phyloP scores from a whole-genome alignment of 257 asterid species.

The Solanum phureja region DNA sequence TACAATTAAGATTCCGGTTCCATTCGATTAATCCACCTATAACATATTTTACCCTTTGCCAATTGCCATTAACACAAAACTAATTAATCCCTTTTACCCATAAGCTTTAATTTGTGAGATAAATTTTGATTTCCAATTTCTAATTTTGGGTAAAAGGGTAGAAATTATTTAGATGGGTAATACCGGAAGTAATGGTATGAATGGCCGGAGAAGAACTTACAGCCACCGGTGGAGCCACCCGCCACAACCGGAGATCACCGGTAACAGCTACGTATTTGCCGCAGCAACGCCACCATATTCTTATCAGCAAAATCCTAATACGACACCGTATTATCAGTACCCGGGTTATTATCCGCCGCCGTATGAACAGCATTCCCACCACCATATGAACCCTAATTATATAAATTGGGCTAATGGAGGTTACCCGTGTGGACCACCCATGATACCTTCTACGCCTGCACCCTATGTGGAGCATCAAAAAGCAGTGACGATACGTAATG shows the following conservation, averaged over 20 bases:
- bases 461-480: slow-evolving; percentile 94
- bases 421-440: slow-evolving; percentile 19
- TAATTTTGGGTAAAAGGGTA: not conserved
- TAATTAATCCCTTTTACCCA: no score
- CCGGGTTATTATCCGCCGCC: slow-evolving; percentile 85
- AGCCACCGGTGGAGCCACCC: slow-evolving; percentile 13
- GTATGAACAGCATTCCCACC: not conserved
- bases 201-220: slow-evolving; percentile 41
- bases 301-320: slow-evolving; percentile 49
- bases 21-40: no score
- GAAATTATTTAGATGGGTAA: slow-evolving; percentile 51
- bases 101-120: no score
- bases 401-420: slow-evolving; percentile 61
- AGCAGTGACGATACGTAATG: slow-evolving; percentile 91
- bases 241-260: slow-evolving; percentile 52
- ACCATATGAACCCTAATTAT: slow-evolving; percentile 23
- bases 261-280: slow-evolving; percentile 62
- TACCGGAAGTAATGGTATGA: slow-evolving; percentile 38
- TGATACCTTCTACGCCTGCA: slow-evolving; percentile 21
- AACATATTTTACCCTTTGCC: no score
- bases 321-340: slow-evolving; percentile 73
- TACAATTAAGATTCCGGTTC: no score
- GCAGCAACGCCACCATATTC: slow-evolving; percentile 93
- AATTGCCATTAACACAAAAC: no score
- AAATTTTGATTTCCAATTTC: no score